Conservation (phyloP, 495 filamentous ascomycete genomes). For the Aspergillus ellipticus region DNA sequence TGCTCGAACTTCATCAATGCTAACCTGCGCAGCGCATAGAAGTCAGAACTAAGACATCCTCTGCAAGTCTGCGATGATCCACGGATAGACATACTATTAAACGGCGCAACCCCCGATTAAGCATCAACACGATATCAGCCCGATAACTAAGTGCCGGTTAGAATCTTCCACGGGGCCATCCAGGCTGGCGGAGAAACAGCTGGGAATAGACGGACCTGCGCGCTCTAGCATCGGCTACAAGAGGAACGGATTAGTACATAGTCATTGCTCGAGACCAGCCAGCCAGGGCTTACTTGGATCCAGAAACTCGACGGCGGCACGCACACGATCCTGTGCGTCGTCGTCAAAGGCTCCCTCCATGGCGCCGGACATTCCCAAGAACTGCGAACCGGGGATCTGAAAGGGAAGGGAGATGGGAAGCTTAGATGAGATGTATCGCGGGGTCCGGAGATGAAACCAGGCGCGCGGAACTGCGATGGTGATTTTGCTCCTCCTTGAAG, state of each 20-base stretch:
- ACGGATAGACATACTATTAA: constrained; percentile 45
- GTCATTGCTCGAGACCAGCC: background rate
- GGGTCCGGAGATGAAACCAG: background rate
- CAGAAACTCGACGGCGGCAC: constrained; percentile 77
- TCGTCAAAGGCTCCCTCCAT: constrained; percentile 81
- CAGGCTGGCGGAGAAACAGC: background rate
- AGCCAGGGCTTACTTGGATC: constrained; percentile 64
- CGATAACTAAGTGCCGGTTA: constrained; percentile 55
- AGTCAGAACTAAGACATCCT: background rate
- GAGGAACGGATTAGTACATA: constrained; percentile 22
- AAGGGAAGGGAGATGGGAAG: background rate
- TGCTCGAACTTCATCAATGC: constrained; percentile 88
- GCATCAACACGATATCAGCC: constrained; percentile 86
- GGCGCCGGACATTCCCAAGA: constrained; percentile 13
- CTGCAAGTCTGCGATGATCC: background rate
- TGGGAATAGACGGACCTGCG: constrained; percentile 49
- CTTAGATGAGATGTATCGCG: background rate
- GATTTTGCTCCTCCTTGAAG: constrained; percentile 7
- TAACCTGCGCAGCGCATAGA: constrained; percentile 55
- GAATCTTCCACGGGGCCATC: constrained; percentile 1
- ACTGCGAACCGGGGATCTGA: constrained; percentile 10
- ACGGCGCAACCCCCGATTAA: constrained; percentile 78
- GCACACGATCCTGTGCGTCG: constrained; percentile 73
- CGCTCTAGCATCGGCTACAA: constrained; percentile 45
- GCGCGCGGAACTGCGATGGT: background rate